phyloP scores from a whole-genome alignment of 495 filamentous ascomycete genomes.

The Tuber calosporum region DNA sequence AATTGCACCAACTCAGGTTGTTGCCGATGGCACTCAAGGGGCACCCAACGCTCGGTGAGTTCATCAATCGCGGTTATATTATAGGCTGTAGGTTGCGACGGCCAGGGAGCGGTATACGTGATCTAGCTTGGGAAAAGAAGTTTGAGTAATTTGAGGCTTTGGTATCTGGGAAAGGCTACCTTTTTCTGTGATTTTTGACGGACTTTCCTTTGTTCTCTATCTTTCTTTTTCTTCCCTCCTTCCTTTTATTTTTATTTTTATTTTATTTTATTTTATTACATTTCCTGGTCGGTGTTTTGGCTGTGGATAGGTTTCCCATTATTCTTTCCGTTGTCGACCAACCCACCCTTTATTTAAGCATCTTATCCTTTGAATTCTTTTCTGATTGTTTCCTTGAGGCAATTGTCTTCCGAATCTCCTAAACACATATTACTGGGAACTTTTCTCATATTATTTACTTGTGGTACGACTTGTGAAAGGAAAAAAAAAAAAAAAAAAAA shows the following conservation, averaged over 20 bases:
- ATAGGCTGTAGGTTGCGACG: conserved; percentile 9
- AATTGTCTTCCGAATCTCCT: not conserved
- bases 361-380: not conserved
- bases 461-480: not conserved
- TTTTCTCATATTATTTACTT: conserved; percentile 2
- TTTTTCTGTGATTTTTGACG: conserved; percentile 27
- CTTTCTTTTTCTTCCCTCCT: not conserved
- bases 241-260: not conserved
- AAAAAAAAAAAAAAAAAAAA: no score
- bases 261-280: conserved; percentile 9
- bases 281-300: conserved; percentile 14
- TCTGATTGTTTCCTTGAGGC: not conserved
- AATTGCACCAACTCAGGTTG: conserved; percentile 66
- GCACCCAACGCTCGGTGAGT: conserved; percentile 8
- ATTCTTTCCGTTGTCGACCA: not conserved
- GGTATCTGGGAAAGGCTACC: conserved; percentile 14
- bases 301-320: not conserved
- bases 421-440: not conserved
- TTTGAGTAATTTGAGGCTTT: conserved; percentile 1
- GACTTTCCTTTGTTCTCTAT: conserved; percentile 30
- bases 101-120: not conserved
- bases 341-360: not conserved
- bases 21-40: not conserved
- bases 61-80: not conserved
- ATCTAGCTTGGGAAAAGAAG: conserved; percentile 3